Percentiles rank a stretch among this genome's conserved stretches.
Evolutionary conservation across 2,329 filamentous ascomycete species (phyloP).

Genomic region (Diaporthe destruens): DNA sequence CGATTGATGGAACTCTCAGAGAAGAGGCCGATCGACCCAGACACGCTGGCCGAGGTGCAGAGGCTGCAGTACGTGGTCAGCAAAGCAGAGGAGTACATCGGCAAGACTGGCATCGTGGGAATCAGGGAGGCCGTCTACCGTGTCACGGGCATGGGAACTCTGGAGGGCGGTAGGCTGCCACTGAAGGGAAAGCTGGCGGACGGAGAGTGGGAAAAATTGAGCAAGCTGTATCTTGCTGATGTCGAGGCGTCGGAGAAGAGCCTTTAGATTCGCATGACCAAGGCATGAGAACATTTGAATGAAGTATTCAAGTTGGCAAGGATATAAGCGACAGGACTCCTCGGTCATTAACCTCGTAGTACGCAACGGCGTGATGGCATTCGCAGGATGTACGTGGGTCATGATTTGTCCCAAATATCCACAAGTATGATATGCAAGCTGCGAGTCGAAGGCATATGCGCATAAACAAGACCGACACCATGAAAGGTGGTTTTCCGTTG

Average conservation of each 20-base stretch:
- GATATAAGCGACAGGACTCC: neutral
- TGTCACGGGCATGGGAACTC: conserved; percentile 68
- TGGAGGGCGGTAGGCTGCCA: conserved; percentile 70
- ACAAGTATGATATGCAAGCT: neutral
- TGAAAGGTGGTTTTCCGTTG: neutral
- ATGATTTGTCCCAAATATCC: neutral
- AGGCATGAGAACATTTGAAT: neutral
- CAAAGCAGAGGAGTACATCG: conserved; percentile 72
- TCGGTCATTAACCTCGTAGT: neutral
- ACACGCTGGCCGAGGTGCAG: conserved; percentile 64
- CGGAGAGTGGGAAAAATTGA: conserved; percentile 66
- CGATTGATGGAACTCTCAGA: conserved; percentile 64
- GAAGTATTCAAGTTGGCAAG: neutral
- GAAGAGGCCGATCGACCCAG: conserved; percentile 46
- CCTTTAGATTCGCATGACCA: conserved; percentile 14
- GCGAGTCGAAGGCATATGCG: neutral
- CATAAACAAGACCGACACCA: neutral
- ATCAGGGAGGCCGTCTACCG: conserved; percentile 73
- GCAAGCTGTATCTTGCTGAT: conserved; percentile 50
- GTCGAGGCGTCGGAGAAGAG: conserved; percentile 46
- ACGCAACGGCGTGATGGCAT: neutral
- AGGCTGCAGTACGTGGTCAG: conserved; percentile 72
- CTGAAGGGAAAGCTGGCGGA: conserved; percentile 68
- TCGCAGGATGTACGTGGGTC: neutral
- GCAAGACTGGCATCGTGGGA: conserved; percentile 70